These are phyloP conservation scores for Candida boleticola DNA, from an alignment of 805 yeast genomes.

Conservation along the genomic window DNA sequence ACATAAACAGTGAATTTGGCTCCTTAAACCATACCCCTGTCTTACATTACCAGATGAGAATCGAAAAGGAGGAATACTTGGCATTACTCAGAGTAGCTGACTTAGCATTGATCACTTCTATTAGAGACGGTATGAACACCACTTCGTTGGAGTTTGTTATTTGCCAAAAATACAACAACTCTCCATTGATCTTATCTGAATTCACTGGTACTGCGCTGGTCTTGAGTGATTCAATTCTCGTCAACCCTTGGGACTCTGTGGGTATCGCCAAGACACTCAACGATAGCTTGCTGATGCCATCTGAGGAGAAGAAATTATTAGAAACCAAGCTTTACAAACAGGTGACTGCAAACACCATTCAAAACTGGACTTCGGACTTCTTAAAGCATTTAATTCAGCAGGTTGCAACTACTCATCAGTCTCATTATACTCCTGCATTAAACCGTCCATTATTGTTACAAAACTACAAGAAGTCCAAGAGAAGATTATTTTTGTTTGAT, in stretches of 20 bases:
- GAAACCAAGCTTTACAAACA: conserved; percentile 58
- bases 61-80: conserved; percentile 83
- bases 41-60: conserved; percentile 87
- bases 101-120: conserved; percentile 81
- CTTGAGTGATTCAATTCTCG: conserved; percentile 69
- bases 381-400: conserved; percentile 48
- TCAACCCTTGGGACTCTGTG: conserved; percentile 96
- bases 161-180: conserved; percentile 69
- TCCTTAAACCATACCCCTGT: conserved; percentile 81
- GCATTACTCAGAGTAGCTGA: conserved; percentile 90
- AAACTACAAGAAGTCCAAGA: conserved; percentile 57
- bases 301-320: conserved; percentile 41
- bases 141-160: conserved; percentile 91
- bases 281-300: conserved; percentile 58
- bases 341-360: conserved; percentile 71
- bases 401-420: conserved; percentile 36
- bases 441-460: conserved; percentile 65
- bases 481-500: conserved; percentile 85
- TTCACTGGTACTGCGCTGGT: conserved; percentile 86
- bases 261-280: conserved; percentile 86
- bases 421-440: conserved; percentile 66
- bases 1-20: conserved; percentile 84
- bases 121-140: conserved; percentile 95
- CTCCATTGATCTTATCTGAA: conserved; percentile 86
- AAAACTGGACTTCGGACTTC: conserved; percentile 73